Evolutionary conservation across 176 grass and related monocot species (phyloP).

Genomic region (Tillandsia fasciculata): DNA sequence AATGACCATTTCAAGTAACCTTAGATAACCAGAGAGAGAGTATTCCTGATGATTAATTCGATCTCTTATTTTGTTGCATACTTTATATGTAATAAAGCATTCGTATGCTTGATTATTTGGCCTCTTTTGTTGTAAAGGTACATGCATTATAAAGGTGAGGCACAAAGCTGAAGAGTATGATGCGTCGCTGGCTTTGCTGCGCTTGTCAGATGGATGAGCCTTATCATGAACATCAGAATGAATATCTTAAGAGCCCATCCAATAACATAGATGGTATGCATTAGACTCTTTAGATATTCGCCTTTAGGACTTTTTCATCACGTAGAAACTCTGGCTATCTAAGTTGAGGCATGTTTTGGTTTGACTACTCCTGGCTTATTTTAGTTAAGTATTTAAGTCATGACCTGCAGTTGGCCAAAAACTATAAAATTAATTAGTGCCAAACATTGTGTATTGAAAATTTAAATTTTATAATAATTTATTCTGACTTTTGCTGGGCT

Average conservation of each 20-base stretch:
- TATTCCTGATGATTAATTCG: neutral
- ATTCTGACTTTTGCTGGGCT: no score
- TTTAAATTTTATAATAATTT: no score
- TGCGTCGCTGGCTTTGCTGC: conserved; percentile 80
- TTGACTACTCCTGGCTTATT: no score
- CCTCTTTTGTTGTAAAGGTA: conserved; percentile 4
- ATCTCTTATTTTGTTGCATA: neutral
- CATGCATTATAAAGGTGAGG: conserved; percentile 8
- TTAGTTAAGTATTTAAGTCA: neutral
- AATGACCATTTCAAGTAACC: no score
- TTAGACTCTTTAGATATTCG: neutral
- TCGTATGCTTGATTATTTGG: neutral
- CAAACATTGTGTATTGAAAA: no score
- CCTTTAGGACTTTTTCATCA: neutral
- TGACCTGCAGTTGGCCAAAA: neutral
- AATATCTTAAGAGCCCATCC: conserved; percentile 36
- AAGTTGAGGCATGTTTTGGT: no score
- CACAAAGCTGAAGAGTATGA: conserved; percentile 15
- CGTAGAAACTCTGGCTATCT: no score
- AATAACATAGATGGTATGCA: conserved; percentile 55
- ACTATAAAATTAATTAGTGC: no score
- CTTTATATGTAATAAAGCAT: neutral
- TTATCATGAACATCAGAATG: conserved; percentile 58
- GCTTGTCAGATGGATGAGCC: conserved; percentile 37
- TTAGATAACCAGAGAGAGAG: neutral